phyloP scores from a whole-genome alignment of 306 rosid genomes.

The Myrica gale region DNA sequence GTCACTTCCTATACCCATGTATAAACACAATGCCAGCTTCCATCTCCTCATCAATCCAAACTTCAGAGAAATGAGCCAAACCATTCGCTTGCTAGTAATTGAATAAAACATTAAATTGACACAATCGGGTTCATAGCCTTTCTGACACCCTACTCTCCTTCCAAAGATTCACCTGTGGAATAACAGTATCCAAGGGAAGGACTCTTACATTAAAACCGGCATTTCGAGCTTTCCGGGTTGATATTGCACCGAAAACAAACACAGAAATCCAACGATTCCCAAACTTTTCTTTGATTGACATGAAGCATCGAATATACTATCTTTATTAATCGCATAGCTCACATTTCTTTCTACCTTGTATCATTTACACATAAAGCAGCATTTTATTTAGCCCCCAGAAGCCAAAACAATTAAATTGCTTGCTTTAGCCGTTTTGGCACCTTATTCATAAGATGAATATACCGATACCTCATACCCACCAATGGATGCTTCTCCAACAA shows the following conservation, averaged over 20 bases:
- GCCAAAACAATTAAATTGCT: constrained; percentile 10
- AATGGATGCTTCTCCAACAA: constrained; percentile 67
- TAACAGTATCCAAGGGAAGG: neutral
- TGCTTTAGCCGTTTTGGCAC: constrained; percentile 26
- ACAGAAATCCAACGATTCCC: neutral
- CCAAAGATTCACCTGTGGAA: neutral
- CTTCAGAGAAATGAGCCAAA: neutral
- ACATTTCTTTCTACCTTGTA: neutral
- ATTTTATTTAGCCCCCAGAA: neutral
- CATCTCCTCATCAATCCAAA: neutral
- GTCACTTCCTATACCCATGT: neutral
- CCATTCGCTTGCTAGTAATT: neutral
- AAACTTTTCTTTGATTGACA: neutral
- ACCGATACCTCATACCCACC: constrained; percentile 66
- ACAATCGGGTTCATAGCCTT: neutral
- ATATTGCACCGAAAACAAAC: neutral
- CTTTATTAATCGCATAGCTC: neutral
- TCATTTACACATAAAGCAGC: neutral
- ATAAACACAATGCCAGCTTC: neutral
- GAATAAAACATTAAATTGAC: neutral
- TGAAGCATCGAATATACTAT: neutral
- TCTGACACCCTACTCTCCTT: neutral
- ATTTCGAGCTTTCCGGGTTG: neutral
- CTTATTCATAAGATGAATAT: constrained; percentile 65
- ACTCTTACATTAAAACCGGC: neutral